Evolutionary conservation across 2,329 filamentous ascomycete species (phyloP).

Genomic region (Leptosphaerulina australis): DNA sequence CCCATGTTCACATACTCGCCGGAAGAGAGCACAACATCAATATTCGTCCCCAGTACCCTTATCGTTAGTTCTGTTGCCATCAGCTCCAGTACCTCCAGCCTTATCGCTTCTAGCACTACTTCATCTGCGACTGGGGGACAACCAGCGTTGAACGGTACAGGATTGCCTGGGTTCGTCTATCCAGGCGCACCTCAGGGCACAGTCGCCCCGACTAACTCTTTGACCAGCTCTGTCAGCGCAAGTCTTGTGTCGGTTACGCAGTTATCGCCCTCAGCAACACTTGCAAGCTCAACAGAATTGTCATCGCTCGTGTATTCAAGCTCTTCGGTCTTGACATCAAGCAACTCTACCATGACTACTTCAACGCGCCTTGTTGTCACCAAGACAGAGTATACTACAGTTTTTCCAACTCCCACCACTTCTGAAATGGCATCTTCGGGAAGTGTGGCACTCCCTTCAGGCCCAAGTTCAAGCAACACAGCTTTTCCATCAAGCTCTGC

Average conservation of each 20-base stretch:
- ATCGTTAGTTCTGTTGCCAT: slow-evolving; percentile 11
- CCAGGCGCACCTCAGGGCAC: slow-evolving; percentile 14
- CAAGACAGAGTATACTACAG: slow-evolving; percentile 39
- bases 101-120: neutral
- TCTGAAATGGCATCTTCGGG: slow-evolving; percentile 8
- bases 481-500: slow-evolving; percentile 4
- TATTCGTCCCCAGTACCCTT: no score
- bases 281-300: slow-evolving; percentile 2
- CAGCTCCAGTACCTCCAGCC: neutral
- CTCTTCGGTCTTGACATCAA: neutral
- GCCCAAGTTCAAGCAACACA: neutral
- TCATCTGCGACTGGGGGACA: slow-evolving; percentile 11
- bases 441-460: slow-evolving; percentile 3
- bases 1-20: slow-evolving; percentile 38
- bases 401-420: slow-evolving; percentile 24
- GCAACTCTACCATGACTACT: slow-evolving; percentile 19
- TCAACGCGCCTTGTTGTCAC: slow-evolving; percentile 29
- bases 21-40: slow-evolving; percentile 21
- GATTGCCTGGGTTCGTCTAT: slow-evolving; percentile 31
- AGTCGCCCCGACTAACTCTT: neutral
- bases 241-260: slow-evolving; percentile 1
- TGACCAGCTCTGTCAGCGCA: neutral
- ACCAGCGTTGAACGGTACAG: slow-evolving; percentile 21
- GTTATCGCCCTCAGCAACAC: neutral
- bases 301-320: neutral